Evolutionary conservation across 768 basidiomycete genomes (phyloP), one percentile per base, ranked within the genome.

Genomic region (Boletellus ananiceps): DNA sequence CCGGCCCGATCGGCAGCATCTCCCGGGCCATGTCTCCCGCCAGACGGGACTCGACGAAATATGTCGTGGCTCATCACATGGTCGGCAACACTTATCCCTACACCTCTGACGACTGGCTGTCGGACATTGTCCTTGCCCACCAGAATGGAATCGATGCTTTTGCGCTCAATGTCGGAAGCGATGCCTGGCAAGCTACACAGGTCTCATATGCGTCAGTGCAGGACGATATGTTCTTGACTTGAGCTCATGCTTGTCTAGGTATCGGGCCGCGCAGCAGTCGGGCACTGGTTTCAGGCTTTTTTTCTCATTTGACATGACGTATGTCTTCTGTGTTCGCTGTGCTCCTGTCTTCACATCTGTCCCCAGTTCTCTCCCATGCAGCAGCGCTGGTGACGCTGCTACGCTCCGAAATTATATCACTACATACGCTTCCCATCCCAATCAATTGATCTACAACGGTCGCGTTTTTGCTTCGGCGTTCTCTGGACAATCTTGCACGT

Each of bases 291-390:
- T 89, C 73, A 82, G 85, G 62, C 69, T 91, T 43, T 89, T 88
- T 68, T 58, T 90, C 51, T 88, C 84, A 13, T 78, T 90, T 42
- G 88, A 91, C 59, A 88, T 88, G 88, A 70, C 81, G 82, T 85
- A 57, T 57, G 74, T 76, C 19, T 42, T 47, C 29, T 25, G 5
- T 16, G 14, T 15, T 23, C 19, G 12, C 40, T n/a, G 27, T 35
- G 2, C 33, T 44, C 5, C 7, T 35, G 32, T 42, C 21, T 34
- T 44, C 23, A 54, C 40, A 39, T 40, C 44, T 18, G 16, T 21
- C 41, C 5, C 25, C 35, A 84, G 82, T 4, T 77, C 77, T 4
- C 64, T 84, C 40, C 77, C 82, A 5, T 84, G 86, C 54, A 62
- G 59, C 7, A 71, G 72, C 14, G 55, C 73, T 18, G 59, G 57